Evolutionary conservation across 2,329 filamentous ascomycete genomes (phyloP), one percentile per base, ranked within the genome.

Genomic region (Cladosporium oxysporum): DNA sequence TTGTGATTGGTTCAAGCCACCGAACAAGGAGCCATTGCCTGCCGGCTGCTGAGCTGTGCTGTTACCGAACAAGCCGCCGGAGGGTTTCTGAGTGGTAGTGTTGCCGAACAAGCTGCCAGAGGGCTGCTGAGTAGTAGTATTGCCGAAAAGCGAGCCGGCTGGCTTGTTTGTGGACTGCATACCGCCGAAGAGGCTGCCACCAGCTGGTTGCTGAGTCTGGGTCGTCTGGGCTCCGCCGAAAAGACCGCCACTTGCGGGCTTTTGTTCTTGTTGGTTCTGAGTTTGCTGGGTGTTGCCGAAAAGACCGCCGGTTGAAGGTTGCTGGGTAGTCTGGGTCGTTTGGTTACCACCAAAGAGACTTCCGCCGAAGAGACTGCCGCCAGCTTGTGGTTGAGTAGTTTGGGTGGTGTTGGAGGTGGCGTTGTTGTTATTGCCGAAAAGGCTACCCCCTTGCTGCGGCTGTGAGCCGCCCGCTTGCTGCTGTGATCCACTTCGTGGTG

Each of bases 211-310:
- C 44, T 70, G 69, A 35, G n/a, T 37, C 12, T 66, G 33, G 21
- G 58, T 52, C n/a, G 52, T 49, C 8, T 47, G 28, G 10, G 28
- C 53, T 35, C 59, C 64, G 23, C 69, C 69, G 35, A 71, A 70
- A 18, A 70, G 64, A 29, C 64, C 57, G 28, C 65, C 65, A 16
- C 61, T 64, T 23, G 66, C 64, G 18, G 65, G 57, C 18, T 67
- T 62, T 49, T 71, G 69, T 47, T 68, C 72, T 69, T 47, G 76
- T 71, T 58, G 74, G 73, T 68, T 78, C 29, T 55, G 52, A 18
- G 8, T 55, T 14, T 55, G 52, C 76, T 63, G 58, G 68, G 76
- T 69, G 66, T 72, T 75, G 57, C 77, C 77, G 69, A 80, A 80
- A 12, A 80, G 72, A 31, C 76, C 69, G 29, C 72, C 67, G 49